Percentiles rank a stretch among this genome's conserved stretches.
Evolutionary conservation across 306 rosid species (phyloP).

Genomic region (Cucumis melo): DNA sequence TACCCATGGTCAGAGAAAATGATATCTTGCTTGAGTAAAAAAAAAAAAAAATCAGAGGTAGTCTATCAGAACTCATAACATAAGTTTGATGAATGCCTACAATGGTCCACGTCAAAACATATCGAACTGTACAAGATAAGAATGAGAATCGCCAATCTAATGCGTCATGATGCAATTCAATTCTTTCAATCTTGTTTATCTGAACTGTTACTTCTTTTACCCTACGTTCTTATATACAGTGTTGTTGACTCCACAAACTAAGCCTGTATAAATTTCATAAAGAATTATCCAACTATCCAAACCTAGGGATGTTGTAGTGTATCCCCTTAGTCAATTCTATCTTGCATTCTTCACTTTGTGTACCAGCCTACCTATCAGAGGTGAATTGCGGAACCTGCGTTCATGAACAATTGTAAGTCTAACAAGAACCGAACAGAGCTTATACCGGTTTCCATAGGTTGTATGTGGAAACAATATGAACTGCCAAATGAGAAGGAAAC

Average conservation of each 20-base stretch:
- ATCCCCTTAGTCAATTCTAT: background rate
- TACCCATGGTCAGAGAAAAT: background rate
- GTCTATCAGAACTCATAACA: background rate
- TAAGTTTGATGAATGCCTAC: constrained; percentile 24
- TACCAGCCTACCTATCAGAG: background rate
- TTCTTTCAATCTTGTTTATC: constrained; percentile 17
- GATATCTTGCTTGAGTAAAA: background rate
- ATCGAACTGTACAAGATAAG: constrained; percentile 46
- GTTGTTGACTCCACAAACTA: constrained; percentile 15
- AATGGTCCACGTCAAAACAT: constrained; percentile 34
- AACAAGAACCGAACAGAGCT: background rate
- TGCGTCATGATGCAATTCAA: constrained; percentile 6
- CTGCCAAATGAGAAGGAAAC: background rate
- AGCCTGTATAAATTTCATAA: background rate
- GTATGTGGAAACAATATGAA: background rate
- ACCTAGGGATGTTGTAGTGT: background rate
- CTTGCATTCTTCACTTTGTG: background rate
- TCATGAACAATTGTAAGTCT: background rate
- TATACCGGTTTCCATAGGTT: background rate
- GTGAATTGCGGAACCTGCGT: background rate
- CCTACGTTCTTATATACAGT: constrained; percentile 36
- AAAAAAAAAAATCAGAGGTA: background rate
- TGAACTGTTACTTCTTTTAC: constrained; percentile 29
- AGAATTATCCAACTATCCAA: constrained; percentile 5
- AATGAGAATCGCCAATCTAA: constrained; percentile 23